Percentiles rank a stretch among this genome's conserved stretches.
These are phyloP conservation scores for Chlamydomonas schloesseri DNA, from an alignment of 139 green algal genomes.

Conservation along the genomic window DNA sequence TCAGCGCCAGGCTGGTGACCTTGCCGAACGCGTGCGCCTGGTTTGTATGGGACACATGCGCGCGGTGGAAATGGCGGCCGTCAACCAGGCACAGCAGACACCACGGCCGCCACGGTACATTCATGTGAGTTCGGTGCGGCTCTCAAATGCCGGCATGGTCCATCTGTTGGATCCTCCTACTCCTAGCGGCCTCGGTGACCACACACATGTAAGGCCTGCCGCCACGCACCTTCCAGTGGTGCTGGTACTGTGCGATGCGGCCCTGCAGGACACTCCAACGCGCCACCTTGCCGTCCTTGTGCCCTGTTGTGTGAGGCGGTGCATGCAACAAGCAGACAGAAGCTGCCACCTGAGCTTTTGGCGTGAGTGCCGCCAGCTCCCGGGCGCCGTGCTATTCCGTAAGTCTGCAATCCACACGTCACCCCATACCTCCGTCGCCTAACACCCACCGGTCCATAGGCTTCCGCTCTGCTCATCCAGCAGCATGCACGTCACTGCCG, in stretches of 20 bases:
- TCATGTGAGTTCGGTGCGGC: too few species aligned
- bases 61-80: neutral
- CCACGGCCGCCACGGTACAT: too few species aligned
- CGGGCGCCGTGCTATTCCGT: neutral
- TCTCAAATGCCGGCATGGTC: too few species aligned
- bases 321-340: neutral
- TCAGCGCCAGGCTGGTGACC: conserved; percentile 62
- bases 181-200: too few species aligned
- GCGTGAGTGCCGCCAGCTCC: too few species aligned
- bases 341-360: too few species aligned
- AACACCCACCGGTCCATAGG: conserved; percentile 45
- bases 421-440: neutral
- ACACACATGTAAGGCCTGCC: neutral
- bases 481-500: conserved; percentile 7
- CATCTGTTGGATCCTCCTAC: too few species aligned
- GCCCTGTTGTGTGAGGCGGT: neutral
- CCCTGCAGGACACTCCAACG: conserved; percentile 22
- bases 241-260: neutral
- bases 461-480: conserved; percentile 29
- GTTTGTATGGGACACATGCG: neutral
- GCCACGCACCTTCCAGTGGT: conserved; percentile 36
- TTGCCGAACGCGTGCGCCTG: conserved; percentile 55
- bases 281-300: conserved; percentile 42
- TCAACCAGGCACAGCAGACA: too few species aligned
- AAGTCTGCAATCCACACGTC: neutral